Percentiles rank a stretch among this genome's conserved stretches.
These are phyloP conservation scores for Aspergillus tubingensis DNA, from an alignment of 2,329 filamentous ascomycete species.

Conservation along the genomic window DNA sequence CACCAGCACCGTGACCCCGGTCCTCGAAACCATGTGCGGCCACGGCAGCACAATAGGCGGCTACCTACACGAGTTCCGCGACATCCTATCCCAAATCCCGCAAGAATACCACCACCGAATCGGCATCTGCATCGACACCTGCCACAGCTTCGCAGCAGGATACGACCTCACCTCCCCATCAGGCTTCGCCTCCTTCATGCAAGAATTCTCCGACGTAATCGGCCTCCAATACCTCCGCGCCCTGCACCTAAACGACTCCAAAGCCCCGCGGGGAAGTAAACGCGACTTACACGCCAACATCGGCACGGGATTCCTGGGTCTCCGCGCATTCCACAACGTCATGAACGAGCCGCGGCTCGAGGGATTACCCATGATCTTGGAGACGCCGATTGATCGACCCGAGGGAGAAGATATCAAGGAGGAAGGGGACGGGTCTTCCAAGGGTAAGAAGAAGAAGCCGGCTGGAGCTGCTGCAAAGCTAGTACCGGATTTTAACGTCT, in stretches of 20 bases:
- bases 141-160: conserved; percentile 91
- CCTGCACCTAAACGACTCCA: conserved; percentile 92
- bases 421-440: conserved; percentile 18
- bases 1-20: conserved; percentile 73
- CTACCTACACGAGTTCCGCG: conserved; percentile 80
- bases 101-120: conserved; percentile 77
- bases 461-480: conserved; percentile 35
- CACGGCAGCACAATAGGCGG: conserved; percentile 84
- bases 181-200: conserved; percentile 71
- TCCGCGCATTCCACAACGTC: conserved; percentile 86
- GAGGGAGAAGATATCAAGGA: conserved; percentile 4
- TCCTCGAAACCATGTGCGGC: conserved; percentile 95
- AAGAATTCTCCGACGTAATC: conserved; percentile 74
- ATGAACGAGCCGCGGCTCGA: conserved; percentile 80
- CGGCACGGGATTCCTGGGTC: conserved; percentile 87
- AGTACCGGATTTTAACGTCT: conserved; percentile 77
- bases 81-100: conserved; percentile 74
- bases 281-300: conserved; percentile 95
- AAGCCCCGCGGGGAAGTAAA: conserved; percentile 78
- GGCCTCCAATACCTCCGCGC: conserved; percentile 79
- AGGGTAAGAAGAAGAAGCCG: conserved; percentile 28
- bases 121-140: conserved; percentile 95
- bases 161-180: conserved; percentile 81
- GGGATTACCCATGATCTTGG: conserved; percentile 84
- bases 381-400: conserved; percentile 85